Conservation (phyloP, 208 protist species). For the Crithidia sp. region DNA sequence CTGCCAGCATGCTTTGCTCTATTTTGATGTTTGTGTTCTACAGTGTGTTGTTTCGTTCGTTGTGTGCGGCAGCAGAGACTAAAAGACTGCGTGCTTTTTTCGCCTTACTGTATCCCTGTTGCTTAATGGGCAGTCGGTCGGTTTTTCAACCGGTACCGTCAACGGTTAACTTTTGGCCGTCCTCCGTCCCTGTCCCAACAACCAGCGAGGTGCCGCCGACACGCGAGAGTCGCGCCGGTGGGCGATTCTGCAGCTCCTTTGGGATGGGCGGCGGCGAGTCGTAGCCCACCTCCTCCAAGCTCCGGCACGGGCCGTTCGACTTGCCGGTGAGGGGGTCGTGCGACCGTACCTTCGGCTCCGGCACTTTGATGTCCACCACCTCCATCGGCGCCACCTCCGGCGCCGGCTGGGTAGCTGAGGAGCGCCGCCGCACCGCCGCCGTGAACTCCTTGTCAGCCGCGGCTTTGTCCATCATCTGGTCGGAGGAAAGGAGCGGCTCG, state of each 20-base stretch:
- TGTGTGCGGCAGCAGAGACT: not conserved
- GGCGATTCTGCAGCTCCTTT: conserved; percentile 65
- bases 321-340: conserved; percentile 67
- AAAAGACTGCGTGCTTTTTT: too few relatives aligned
- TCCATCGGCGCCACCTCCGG: conserved; percentile 62
- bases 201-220: conserved; percentile 86
- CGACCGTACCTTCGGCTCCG: conserved; percentile 54
- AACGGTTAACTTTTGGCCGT: too few relatives aligned
- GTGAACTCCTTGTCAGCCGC: conserved; percentile 47
- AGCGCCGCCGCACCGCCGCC: conserved; percentile 39
- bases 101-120: too few relatives aligned
- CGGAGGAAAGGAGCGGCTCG: conserved; percentile 61
- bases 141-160: too few relatives aligned
- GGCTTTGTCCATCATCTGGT: conserved; percentile 69
- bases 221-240: conserved; percentile 53
- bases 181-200: conserved; percentile 73
- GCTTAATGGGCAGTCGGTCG: too few relatives aligned
- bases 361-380: conserved; percentile 77
- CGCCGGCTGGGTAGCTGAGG: conserved; percentile 16
- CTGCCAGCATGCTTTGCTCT: too few relatives aligned
- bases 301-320: conserved; percentile 74
- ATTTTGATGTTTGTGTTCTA: too few relatives aligned
- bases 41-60: not conserved
- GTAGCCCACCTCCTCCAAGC: conserved; percentile 85
- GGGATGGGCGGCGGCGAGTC: conserved; percentile 75